These are phyloP conservation scores for Leccinellum albellum DNA, from an alignment of 768 basidiomycete genomes.

Conservation along the genomic window DNA sequence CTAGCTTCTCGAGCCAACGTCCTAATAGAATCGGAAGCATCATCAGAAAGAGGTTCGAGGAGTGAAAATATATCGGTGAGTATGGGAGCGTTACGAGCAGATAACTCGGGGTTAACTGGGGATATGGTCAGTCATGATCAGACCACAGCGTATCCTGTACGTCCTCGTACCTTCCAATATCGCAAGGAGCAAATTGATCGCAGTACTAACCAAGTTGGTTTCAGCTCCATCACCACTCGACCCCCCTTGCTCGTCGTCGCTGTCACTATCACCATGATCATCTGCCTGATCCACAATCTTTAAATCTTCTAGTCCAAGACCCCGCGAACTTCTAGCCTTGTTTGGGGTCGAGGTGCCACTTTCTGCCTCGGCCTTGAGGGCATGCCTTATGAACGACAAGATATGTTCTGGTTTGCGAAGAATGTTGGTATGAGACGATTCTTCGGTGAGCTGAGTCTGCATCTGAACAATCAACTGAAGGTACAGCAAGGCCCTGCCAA, in stretches of 20 bases:
- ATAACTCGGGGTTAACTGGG: constrained; percentile 53
- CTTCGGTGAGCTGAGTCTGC: constrained; percentile 62
- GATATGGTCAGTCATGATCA: not conserved
- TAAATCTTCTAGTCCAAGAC: constrained; percentile 34
- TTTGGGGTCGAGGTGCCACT: not conserved
- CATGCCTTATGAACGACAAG: constrained; percentile 78
- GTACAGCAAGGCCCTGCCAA: constrained; percentile 58
- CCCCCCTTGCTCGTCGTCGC: constrained; percentile 48
- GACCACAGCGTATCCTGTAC: not conserved
- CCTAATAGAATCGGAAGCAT: constrained; percentile 47
- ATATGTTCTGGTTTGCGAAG: constrained; percentile 63
- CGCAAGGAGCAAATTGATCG: constrained; percentile 76
- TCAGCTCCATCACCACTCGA: constrained; percentile 40
- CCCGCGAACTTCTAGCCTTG: constrained; percentile 7
- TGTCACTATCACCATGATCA: constrained; percentile 48
- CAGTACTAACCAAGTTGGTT: constrained; percentile 70
- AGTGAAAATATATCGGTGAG: constrained; percentile 68
- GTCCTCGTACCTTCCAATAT: constrained; percentile 71
- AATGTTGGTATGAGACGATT: constrained; percentile 53
- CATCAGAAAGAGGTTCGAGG: constrained; percentile 53
- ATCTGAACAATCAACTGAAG: constrained; percentile 82
- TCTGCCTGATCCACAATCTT: constrained; percentile 36
- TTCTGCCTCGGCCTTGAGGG: constrained; percentile 46
- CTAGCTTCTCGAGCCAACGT: constrained; percentile 71
- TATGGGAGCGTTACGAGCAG: constrained; percentile 56